Conservation (phyloP, 768 basidiomycete genomes). For the Suillus americanus region DNA sequence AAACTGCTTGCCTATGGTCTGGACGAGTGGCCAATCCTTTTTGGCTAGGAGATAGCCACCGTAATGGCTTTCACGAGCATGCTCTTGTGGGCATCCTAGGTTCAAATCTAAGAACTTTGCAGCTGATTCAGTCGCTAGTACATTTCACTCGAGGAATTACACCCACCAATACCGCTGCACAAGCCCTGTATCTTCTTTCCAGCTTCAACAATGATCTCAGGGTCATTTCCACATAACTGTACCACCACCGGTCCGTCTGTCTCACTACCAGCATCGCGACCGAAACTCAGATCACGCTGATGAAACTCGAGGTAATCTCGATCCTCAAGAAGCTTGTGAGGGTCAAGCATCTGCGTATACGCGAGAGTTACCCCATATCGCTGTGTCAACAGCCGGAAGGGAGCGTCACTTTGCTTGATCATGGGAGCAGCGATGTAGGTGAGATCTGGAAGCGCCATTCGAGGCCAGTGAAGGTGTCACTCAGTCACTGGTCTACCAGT, state of each 20-base stretch:
- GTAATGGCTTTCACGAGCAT: constrained; percentile 63
- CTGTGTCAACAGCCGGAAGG: constrained; percentile 64
- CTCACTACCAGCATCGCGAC: neutral
- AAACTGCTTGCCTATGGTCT: constrained; percentile 52
- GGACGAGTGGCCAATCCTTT: constrained; percentile 70
- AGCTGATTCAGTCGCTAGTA: constrained; percentile 2
- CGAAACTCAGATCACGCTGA: constrained; percentile 48
- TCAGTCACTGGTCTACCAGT: no score
- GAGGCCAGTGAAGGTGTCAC: neutral
- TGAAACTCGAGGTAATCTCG: constrained; percentile 64
- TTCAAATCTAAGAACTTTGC: constrained; percentile 59
- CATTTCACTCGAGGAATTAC: neutral
- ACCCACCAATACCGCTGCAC: constrained; percentile 72
- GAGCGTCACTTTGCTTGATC: constrained; percentile 79
- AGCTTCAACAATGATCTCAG: constrained; percentile 58
- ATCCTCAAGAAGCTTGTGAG: constrained; percentile 62
- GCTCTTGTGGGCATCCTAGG: constrained; percentile 77
- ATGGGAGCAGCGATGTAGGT: constrained; percentile 65
- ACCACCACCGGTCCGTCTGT: constrained; percentile 54
- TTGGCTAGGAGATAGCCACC: constrained; percentile 76
- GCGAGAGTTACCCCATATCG: constrained; percentile 64
- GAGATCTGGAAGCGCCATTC: constrained; percentile 20
- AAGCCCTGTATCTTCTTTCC: constrained; percentile 55
- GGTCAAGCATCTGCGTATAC: constrained; percentile 78
- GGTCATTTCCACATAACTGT: constrained; percentile 73